phyloP scores from a whole-genome alignment of 1,284 basidiomycete genomes.

The Exsudoporus floridanus region DNA sequence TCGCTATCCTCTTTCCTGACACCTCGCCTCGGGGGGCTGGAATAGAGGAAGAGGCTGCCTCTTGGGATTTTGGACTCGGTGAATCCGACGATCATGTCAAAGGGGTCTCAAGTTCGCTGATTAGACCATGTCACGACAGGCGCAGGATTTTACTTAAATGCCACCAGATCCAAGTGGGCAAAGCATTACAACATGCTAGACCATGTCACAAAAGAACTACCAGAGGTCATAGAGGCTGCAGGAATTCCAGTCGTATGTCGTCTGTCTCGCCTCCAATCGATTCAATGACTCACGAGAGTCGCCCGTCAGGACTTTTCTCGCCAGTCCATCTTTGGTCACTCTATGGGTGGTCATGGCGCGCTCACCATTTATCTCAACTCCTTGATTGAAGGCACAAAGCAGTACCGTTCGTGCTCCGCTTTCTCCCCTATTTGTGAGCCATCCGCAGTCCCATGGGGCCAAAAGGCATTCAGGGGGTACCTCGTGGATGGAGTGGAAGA shows the following conservation, averaged over 20 bases:
- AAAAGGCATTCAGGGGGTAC: slow-evolving; percentile 92
- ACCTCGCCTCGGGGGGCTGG: slow-evolving; percentile 93
- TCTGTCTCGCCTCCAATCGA: slow-evolving; percentile 8
- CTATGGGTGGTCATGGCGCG: slow-evolving; percentile 92
- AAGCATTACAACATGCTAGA: slow-evolving; percentile 92
- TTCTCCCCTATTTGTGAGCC: slow-evolving; percentile 95
- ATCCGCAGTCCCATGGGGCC: slow-evolving; percentile 84
- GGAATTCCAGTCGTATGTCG: slow-evolving; percentile 61
- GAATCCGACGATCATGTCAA: slow-evolving; percentile 10
- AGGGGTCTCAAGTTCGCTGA: slow-evolving; percentile 2
- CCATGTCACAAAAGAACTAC: slow-evolving; percentile 81
- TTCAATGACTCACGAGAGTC: slow-evolving; percentile 2
- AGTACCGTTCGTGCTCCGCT: slow-evolving; percentile 88
- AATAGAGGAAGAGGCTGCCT: slow-evolving; percentile 83
- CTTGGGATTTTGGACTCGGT: slow-evolving; percentile 92
- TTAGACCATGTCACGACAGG: slow-evolving; percentile 40
- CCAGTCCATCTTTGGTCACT: slow-evolving; percentile 84
- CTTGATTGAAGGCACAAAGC: slow-evolving; percentile 47
- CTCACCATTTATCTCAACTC: slow-evolving; percentile 86
- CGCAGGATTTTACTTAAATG: slow-evolving; percentile 93
- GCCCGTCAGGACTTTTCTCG: slow-evolving; percentile 61
- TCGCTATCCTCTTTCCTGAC: slow-evolving; percentile 95
- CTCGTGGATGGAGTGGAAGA: slow-evolving; percentile 77
- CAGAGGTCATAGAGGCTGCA: slow-evolving; percentile 68
- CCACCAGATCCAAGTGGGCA: slow-evolving; percentile 75